Conservation (phyloP, 371 early-diverging fungal genomes). For the Massospora cicadina region DNA sequence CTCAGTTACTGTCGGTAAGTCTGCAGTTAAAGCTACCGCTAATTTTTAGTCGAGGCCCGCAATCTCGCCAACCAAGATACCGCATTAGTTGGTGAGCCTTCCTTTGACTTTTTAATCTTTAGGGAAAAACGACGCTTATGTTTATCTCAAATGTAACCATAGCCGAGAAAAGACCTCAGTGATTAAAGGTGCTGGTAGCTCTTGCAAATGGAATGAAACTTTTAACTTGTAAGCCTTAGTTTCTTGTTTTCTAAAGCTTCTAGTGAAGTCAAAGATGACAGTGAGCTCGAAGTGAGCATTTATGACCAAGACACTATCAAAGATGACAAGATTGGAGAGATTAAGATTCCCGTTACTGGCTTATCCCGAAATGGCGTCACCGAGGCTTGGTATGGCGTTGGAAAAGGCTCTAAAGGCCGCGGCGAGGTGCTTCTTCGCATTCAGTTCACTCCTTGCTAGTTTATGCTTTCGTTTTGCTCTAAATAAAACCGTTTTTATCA, state of each 20-base stretch:
- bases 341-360: constrained; percentile 5
- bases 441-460: background rate
- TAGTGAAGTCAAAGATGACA: constrained; percentile 9
- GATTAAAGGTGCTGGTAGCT: constrained; percentile 8
- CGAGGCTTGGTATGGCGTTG: constrained; percentile 11
- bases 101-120: background rate
- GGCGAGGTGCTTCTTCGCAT: constrained; percentile 9
- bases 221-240: constrained; percentile 6
- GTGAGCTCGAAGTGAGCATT: constrained; percentile 6
- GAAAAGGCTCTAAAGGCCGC: constrained; percentile 8
- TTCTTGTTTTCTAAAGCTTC: background rate
- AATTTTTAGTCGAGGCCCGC: constrained; percentile 6
- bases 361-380: background rate
- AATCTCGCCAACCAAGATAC: constrained; percentile 7
- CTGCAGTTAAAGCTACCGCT: background rate
- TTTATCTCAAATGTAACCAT: constrained; percentile 4
- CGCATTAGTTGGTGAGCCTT: constrained; percentile 1
- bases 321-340: constrained; percentile 10
- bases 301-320: constrained; percentile 6
- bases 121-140: constrained; percentile 9
- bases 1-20: constrained; percentile 4
- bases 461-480: too few species aligned
- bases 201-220: constrained; percentile 2
- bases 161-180: background rate
- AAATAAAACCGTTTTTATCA: too few species aligned